These are phyloP conservation scores for Aspergillus brasiliensis DNA, from an alignment of 2,329 filamentous ascomycete species.

Conservation along the genomic window DNA sequence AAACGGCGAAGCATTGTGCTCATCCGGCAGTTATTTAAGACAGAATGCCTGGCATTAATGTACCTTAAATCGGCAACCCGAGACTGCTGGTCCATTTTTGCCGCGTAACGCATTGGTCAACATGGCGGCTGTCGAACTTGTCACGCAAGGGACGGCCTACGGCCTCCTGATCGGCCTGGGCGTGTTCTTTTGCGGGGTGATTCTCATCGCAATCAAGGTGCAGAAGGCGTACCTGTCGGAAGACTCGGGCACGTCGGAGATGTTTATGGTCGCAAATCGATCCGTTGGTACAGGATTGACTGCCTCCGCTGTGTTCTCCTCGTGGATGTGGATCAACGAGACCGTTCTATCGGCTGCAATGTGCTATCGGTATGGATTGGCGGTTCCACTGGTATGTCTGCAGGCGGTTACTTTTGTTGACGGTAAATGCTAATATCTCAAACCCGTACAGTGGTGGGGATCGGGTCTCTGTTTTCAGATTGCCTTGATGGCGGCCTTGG, in stretches of 20 bases:
- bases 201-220: conserved; percentile 50
- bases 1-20: not conserved
- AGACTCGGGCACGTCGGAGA: conserved; percentile 44
- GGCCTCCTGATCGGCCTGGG: conserved; percentile 54
- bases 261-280: conserved; percentile 45
- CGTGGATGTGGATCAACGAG: conserved; percentile 46
- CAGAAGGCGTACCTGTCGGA: conserved; percentile 40
- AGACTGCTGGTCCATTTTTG: not conserved
- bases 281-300: conserved; percentile 41
- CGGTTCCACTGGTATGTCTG: conserved; percentile 34
- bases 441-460: conserved; percentile 36
- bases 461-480: conserved; percentile 51
- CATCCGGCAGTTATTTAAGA: not conserved
- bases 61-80: not conserved
- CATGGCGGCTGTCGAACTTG: conserved; percentile 16
- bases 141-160: conserved; percentile 41
- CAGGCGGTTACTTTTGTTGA: not conserved
- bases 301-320: conserved; percentile 42
- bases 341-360: conserved; percentile 38
- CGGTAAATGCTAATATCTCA: not conserved
- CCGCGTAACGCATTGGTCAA: not conserved
- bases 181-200: conserved; percentile 51
- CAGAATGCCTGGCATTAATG: not conserved
- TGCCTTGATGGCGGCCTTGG: conserved; percentile 53
- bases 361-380: conserved; percentile 39